Evolutionary conservation across 2,329 filamentous ascomycete genomes (phyloP), one percentile per base, ranked within the genome.

Genomic region (Fusarium equiseti): DNA sequence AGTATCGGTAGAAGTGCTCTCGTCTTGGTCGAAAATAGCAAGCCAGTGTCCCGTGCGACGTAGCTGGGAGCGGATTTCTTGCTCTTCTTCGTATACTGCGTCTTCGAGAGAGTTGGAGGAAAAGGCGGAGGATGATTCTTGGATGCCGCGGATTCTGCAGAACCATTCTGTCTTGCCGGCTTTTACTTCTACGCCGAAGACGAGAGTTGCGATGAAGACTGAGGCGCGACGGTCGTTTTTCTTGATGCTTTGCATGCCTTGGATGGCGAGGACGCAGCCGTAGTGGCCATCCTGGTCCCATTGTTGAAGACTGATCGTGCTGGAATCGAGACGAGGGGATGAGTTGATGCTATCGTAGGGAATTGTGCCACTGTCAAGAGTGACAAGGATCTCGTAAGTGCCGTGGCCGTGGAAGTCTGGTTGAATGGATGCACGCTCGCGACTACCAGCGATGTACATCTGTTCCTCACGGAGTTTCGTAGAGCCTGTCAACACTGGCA

Each of bases 211-310:
- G 6, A 66, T 66, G 9, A 66, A 66, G 11, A 66, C 63, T 0
- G 63, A 66, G 3, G 63, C 63, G 9, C 63, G 63, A 12, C 59
- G 65, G 6, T 66, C 63, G 31, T 38, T 66, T 13, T 66, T 66
- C 24, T 55, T 66, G 11, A 66, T 54, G 43, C 13, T 66, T 16
- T 66, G 63, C 63, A 66, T 55, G 13, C 63, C 63, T 16, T 66
- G 63, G 3, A 66, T 44, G 6, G 63, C 63, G 2, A 66, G 22
- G 0, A 66, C 63, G 8, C 63, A 56, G 5, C 62, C 62, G 13
- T 61, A 66, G 16, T 66, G 63, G 0, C 63, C 62, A 2, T 31
- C 27, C 5, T 66, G 63, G 3, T 66, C 63, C 63, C 63, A 66
- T 1, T 50, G 48, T 8, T 62, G 49, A 0, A 66, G 43, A 4